phyloP scores from a whole-genome alignment of 352 stramenopile genomes.

The Phytopythium boreale region DNA sequence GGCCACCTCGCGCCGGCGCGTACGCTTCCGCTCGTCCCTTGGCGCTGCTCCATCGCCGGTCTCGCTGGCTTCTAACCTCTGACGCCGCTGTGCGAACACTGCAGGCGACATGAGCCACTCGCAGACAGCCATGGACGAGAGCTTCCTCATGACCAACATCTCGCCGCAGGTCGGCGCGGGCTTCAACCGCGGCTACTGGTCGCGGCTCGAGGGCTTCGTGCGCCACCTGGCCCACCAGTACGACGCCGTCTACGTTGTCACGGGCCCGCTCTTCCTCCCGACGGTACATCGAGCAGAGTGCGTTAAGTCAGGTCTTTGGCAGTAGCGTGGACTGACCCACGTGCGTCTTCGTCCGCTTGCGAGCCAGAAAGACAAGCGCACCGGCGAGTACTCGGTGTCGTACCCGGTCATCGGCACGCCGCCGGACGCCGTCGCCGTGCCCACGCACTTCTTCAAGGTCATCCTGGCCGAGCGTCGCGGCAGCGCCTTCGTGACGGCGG shows the following conservation, averaged over 20 bases:
- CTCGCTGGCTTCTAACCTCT: neutral
- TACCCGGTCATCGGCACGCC: constrained; percentile 85
- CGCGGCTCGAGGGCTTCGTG: constrained; percentile 83
- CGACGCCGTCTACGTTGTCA: constrained; percentile 88
- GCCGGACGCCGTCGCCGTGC: constrained; percentile 87
- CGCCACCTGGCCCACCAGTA: constrained; percentile 77
- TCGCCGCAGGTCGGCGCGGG: constrained; percentile 88
- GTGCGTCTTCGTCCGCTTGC: neutral
- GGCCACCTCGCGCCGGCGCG: constrained; percentile 91
- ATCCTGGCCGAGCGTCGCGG: constrained; percentile 62
- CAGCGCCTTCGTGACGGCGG: constrained; percentile 75
- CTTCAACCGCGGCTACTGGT: constrained; percentile 90
- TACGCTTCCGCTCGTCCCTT: constrained; percentile 12
- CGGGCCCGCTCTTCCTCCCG: constrained; percentile 92
- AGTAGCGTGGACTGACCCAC: neutral
- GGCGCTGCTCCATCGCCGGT: neutral
- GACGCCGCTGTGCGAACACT: neutral
- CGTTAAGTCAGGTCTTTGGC: neutral
- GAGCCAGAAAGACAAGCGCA: constrained; percentile 62
- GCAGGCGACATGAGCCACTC: constrained; percentile 85
- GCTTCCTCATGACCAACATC: constrained; percentile 95
- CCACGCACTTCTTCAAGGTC: constrained; percentile 98
- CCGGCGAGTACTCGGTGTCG: constrained; percentile 58
- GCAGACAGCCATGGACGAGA: constrained; percentile 88
- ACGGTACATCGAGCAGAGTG: constrained; percentile 28